These are phyloP conservation scores for Dioszegia crocea DNA, from an alignment of 768 basidiomycete species.

Conservation along the genomic window DNA sequence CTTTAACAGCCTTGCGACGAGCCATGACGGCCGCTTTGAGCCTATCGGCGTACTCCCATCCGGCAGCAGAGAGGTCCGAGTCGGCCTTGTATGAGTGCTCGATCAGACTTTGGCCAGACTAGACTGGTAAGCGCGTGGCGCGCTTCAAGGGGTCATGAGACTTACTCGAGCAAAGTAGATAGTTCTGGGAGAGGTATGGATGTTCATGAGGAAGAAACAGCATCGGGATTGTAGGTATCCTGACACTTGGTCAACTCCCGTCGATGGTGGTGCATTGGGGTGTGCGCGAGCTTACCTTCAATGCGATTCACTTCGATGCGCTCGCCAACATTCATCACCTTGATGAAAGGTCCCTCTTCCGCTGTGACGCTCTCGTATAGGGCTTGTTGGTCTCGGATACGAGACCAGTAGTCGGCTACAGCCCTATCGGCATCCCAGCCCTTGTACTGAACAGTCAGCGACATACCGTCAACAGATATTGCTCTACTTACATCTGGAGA, in stretches of 20 bases:
- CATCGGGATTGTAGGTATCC: constrained; percentile 69
- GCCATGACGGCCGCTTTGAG: constrained; percentile 86
- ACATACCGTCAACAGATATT: too few species aligned
- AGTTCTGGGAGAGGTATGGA: constrained; percentile 84
- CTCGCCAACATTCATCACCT: constrained; percentile 93
- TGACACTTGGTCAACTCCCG: constrained; percentile 5
- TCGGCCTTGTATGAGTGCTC: constrained; percentile 99
- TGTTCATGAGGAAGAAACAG: constrained; percentile 99
- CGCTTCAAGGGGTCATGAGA: not conserved
- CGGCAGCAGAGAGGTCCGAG: constrained; percentile 87
- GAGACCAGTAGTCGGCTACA: constrained; percentile 82
- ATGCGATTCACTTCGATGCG: constrained; percentile 80
- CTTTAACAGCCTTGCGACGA: constrained; percentile 69
- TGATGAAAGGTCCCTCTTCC: constrained; percentile 85
- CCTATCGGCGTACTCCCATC: constrained; percentile 89
- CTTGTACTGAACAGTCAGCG: constrained; percentile 62
- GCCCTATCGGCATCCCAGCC: constrained; percentile 90
- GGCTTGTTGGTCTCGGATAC: constrained; percentile 79
- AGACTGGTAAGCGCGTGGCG: constrained; percentile 4
- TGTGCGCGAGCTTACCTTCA: constrained; percentile 42
- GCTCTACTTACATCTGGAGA: constrained; percentile 78
- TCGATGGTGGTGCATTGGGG: not conserved
- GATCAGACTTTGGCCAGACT: constrained; percentile 98
- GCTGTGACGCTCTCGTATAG: constrained; percentile 90
- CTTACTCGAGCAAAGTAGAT: constrained; percentile 94